Base-by-base conservation (phyloP, 2,329 filamentous ascomycete genomes). In the Neonectria neomacrospora region DNA sequence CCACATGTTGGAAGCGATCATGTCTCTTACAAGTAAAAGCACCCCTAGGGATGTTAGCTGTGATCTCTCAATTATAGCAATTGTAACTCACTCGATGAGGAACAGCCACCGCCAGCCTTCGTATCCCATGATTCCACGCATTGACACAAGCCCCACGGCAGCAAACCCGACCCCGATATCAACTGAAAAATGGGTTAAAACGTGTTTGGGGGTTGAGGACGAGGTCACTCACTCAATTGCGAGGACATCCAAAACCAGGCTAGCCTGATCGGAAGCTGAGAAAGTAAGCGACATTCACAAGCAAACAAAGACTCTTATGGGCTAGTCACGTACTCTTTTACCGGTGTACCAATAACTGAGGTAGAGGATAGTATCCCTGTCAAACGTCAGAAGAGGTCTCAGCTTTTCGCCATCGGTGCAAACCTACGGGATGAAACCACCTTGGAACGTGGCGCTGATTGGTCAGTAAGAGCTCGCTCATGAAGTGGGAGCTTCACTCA, bases 341-440 rank as follows among this genome's bases (percentile, higher is more conserved):
- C 87, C 85, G 11, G 86, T 91, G 76, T 91, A 92, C 78, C 88
- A 92, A 74, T 92, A 92, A 18, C 84, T 88, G 1, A 91, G 52
- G 12, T 64, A 64, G 2, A 64, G 61, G 22, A 64, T 64, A 5
- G 61, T 64, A 6, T 64, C 61, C 2, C 61, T 64, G 14, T 26
- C 12, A n/a, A 18, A 39, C 16, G 18, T 39, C n/a, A 39, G 37
- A 2, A 8, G 37, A 3, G 16, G 37, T 16, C n/a, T 39, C 2
- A 2, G 37, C n/a, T 10, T 3, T n/a, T 18, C 6, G 37, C 37
- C 18, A 39, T 8, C 5, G 16, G 18, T 39, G 37, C n/a, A 16
- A 34, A 39, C 37, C n/a, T 39, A 62, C 7, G 39, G 10, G 23
- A 30, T 54, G n/a, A 28, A 51, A 18, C 37, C 37, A 18, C 37